Percentiles rank a stretch among this genome's conserved stretches.
Conservation (phyloP, 2,329 filamentous ascomycete species). For the Claviceps digitariae region DNA sequence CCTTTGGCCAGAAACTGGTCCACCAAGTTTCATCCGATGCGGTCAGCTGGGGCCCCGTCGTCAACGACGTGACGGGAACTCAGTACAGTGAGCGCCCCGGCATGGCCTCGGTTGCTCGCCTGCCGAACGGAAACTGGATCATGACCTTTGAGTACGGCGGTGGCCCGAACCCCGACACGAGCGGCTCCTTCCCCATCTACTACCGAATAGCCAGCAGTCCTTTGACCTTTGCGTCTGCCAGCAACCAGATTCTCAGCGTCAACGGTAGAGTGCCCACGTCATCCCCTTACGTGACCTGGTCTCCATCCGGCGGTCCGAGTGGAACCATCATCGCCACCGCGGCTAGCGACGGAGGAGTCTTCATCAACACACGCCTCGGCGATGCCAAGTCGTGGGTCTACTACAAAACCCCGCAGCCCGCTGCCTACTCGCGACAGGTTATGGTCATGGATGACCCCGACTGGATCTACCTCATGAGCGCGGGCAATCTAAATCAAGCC, state of each 20-base stretch:
- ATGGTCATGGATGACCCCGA: neutral
- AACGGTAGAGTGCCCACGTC: neutral
- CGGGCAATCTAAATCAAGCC: neutral
- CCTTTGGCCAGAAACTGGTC: neutral
- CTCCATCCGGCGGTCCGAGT: neutral
- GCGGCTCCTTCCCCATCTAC: neutral
- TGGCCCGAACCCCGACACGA: neutral
- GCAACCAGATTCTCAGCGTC: neutral
- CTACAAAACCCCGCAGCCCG: neutral
- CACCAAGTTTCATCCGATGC: neutral
- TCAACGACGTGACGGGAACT: neutral
- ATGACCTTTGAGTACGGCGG: conserved; percentile 1
- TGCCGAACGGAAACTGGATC: neutral
- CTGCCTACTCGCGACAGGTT: neutral
- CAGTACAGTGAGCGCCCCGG: neutral
- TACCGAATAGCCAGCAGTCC: neutral
- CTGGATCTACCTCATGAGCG: neutral
- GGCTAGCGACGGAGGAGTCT: neutral
- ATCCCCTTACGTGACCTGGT: neutral
- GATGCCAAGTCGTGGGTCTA: neutral
- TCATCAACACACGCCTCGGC: neutral
- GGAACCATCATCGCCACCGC: neutral
- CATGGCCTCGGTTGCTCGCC: neutral
- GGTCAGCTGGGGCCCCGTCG: neutral
- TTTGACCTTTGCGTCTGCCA: neutral